A percentile compares a stretch with the other conserved stretches of the same genome.
phyloP scores from a whole-genome alignment of 2,329 filamentous ascomycete species.

The Beauveria sp. region DNA sequence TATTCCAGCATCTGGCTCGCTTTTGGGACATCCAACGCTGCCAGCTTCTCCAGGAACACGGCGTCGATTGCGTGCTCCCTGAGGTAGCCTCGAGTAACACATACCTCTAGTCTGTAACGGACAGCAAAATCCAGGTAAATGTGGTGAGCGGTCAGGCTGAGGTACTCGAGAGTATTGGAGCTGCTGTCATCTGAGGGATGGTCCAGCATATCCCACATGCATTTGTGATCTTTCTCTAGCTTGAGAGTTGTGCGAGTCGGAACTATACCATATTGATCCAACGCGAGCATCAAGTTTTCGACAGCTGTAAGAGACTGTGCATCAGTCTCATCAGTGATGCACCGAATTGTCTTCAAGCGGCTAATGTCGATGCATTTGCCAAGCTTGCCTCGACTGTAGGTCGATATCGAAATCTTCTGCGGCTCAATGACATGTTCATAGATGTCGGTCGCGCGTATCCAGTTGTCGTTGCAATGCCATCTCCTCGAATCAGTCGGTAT shows the following conservation, averaged over 20 bases:
- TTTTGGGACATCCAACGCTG: slow-evolving; percentile 32
- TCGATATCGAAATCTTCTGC: slow-evolving; percentile 28
- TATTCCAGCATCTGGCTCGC: slow-evolving; percentile 68
- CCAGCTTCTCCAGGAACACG: slow-evolving; percentile 60
- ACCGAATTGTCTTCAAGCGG: slow-evolving; percentile 48
- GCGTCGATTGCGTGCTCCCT: slow-evolving; percentile 65
- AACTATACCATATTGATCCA: slow-evolving; percentile 43
- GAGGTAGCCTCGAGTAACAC: slow-evolving; percentile 71
- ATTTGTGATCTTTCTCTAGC: slow-evolving; percentile 17
- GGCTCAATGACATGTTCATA: slow-evolving; percentile 26
- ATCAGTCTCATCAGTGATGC: slow-evolving; percentile 30
- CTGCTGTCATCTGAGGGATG: slow-evolving; percentile 13
- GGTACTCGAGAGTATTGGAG: slow-evolving; percentile 22
- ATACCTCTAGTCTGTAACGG: slow-evolving; percentile 87
- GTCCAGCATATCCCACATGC: slow-evolving; percentile 27
- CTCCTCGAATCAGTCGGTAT: slow-evolving; percentile 22
- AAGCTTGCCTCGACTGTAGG: slow-evolving; percentile 29
- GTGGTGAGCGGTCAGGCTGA: slow-evolving; percentile 16
- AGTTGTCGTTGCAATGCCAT: slow-evolving; percentile 37
- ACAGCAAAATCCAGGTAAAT: slow-evolving; percentile 57
- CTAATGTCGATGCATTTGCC: slow-evolving; percentile 42
- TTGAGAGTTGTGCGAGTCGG: slow-evolving; percentile 15
- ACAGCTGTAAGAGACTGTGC: slow-evolving; percentile 26
- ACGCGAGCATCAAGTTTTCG: slow-evolving; percentile 38
- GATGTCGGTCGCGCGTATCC: slow-evolving; percentile 43